A percentile compares a stretch with the other conserved stretches of the same genome.
Evolutionary conservation across 768 basidiomycete species (phyloP).

Genomic region (Naematelia aurantialba): DNA sequence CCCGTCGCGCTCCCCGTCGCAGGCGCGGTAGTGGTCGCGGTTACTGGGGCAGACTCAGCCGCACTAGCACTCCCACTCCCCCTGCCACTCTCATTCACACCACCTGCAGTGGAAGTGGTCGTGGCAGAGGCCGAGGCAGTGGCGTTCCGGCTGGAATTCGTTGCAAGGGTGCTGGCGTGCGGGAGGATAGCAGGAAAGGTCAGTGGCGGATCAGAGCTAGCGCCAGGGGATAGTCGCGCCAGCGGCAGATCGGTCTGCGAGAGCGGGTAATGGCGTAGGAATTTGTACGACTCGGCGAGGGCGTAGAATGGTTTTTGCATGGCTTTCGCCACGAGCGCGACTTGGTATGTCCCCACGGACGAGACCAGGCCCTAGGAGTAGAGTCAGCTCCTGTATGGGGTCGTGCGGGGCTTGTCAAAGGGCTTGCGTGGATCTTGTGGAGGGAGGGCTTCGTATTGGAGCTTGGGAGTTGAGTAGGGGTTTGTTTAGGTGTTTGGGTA

Average conservation of each 20-base stretch:
- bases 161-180: conserved; percentile 62
- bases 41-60: too few species aligned
- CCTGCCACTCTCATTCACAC: too few species aligned
- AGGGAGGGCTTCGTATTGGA: too few species aligned
- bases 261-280: conserved; percentile 84
- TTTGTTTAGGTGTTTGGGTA: too few species aligned
- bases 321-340: conserved; percentile 91
- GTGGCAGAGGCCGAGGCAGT: conserved; percentile 6
- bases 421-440: too few species aligned
- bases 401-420: too few species aligned
- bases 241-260: conserved; percentile 49
- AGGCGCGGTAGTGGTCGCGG: too few species aligned
- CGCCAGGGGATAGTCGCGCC: conserved; percentile 1
- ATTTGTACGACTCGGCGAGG: conserved; percentile 94
- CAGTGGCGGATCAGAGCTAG: conserved; percentile 4
- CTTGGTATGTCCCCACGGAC: conserved; percentile 84
- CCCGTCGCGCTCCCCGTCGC: too few species aligned
- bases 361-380: conserved; percentile 32
- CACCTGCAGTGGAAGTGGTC: conserved; percentile 8
- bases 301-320: conserved; percentile 95
- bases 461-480: neutral
- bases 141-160: neutral
- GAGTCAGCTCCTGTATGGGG: neutral
- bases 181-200: conserved; percentile 7
- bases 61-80: too few species aligned